A percentile compares a stretch with the other conserved stretches of the same genome.
Conservation (phyloP, 345 rosid species). For the Rhizophora mangle region DNA sequence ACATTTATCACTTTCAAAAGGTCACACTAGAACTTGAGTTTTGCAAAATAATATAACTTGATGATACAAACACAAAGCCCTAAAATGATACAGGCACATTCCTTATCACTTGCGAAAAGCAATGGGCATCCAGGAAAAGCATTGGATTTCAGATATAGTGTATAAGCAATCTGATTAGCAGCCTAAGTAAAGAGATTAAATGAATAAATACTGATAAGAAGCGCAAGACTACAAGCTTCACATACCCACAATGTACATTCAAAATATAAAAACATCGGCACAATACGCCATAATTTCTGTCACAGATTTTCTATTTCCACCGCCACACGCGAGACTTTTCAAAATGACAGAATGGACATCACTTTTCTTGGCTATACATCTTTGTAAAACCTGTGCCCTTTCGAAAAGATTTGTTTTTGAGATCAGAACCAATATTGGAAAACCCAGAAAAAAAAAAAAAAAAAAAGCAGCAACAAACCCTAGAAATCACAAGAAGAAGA, state of each 20-base stretch:
- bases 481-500: not conserved
- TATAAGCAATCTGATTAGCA: too few relatives aligned
- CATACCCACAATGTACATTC: not conserved
- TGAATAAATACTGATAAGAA: too few relatives aligned
- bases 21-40: too few relatives aligned
- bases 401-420: slow-evolving; percentile 3
- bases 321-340: slow-evolving; percentile 1
- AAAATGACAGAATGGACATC: slow-evolving; percentile 16
- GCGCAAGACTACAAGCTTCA: not conserved
- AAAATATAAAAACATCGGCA: not conserved
- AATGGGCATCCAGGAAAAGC: too few relatives aligned
- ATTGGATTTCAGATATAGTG: too few relatives aligned
- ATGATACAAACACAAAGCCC: too few relatives aligned
- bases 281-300: not conserved
- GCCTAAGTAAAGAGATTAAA: too few relatives aligned
- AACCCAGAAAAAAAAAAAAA: not conserved
- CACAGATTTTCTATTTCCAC: not conserved
- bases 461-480: slow-evolving; percentile 26
- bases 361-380: slow-evolving; percentile 12
- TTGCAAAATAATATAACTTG: too few relatives aligned
- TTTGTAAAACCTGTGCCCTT: not conserved
- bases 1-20: not conserved
- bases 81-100: too few relatives aligned
- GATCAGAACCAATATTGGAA: slow-evolving; percentile 4
- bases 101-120: too few relatives aligned